Evolutionary conservation across 768 basidiomycete genomes (phyloP), one percentile per base, ranked within the genome.

Genomic region (Lactifluus volemus): DNA sequence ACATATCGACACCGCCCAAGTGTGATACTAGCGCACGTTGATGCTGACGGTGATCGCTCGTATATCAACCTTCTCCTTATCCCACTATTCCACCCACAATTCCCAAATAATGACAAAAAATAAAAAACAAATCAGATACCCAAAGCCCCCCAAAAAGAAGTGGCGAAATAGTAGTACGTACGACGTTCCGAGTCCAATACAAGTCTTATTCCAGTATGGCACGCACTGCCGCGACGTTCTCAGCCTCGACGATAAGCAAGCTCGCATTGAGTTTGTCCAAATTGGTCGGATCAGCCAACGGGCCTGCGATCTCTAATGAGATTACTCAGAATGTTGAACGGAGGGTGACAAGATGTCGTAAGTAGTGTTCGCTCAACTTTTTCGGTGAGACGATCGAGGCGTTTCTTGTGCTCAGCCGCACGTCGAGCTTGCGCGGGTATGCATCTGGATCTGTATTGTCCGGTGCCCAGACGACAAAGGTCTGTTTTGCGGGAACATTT

Each of bases 201-300:
- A 74, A n/a, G 58, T 81, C 80, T 44, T 63, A 62, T 64, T 80
- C 73, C 17, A 77, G 67, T 38, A 70, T 53, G 70, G 79, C 71
- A 50, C 70, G 70, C 51, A 75, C 74, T 3, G 70, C 76, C 39
- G 82, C 83, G 47, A 84, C 69, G 36, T 73, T 78, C 53, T 78
- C 77, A 2, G 81, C 81, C 66, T 85, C 78, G 55, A 75, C 78
- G 25, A 87, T 73, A 47, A 85, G 73, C 59, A 77, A 70, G 0
- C 83, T 86, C n/a, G 83, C 85, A 39, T 84, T 71, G 72, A 88
- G 76, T 68, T 82, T 84, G 70, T 78, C 52, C 45, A 45, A 34
- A 4, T 19, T 6, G 9, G 14, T 38, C 1, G 52, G 45, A 32
- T 59, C 59, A 6, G 45, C 29, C n/a, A 47, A 3, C 36, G 59